phyloP scores from a whole-genome alignment of 139 green algal genomes.

The Closterium sp. region DNA sequence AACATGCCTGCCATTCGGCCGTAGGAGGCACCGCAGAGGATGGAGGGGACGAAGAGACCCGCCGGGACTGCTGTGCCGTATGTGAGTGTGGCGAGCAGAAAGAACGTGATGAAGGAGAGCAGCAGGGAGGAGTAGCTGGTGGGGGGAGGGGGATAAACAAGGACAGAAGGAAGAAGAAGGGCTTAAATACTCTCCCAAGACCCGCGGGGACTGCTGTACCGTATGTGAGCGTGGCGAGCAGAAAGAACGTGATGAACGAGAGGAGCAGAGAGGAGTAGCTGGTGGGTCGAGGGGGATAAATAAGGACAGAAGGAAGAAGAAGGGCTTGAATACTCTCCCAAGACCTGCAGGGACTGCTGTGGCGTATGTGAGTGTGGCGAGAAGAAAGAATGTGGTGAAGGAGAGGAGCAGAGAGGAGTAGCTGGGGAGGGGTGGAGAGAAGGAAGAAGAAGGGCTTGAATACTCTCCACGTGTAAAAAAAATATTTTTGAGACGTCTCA shows the following conservation, averaged over 20 bases:
- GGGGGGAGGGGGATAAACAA: too few species aligned
- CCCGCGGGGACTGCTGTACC: constrained; percentile 68
- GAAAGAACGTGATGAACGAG: constrained; percentile 61
- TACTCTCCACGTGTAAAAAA: too few species aligned
- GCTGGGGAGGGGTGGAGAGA: neutral
- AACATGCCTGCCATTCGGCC: constrained; percentile 74
- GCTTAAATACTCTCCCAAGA: too few species aligned
- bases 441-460: too few species aligned
- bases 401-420: constrained; percentile 27
- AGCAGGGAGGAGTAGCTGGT: constrained; percentile 15
- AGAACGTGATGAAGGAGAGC: constrained; percentile 60
- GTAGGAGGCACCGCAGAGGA: constrained; percentile 77
- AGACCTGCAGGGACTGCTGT: constrained; percentile 68
- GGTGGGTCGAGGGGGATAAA: too few species aligned
- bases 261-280: constrained; percentile 24
- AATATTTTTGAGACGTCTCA: too few species aligned
- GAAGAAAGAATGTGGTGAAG: constrained; percentile 63
- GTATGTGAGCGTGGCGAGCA: constrained; percentile 70
- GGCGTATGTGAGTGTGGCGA: constrained; percentile 72
- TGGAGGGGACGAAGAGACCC: constrained; percentile 80
- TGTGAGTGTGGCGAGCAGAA: constrained; percentile 65
- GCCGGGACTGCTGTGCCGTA: constrained; percentile 70
- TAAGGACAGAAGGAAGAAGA: too few species aligned
- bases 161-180: too few species aligned
- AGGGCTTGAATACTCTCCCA: too few species aligned